phyloP scores from a whole-genome alignment of 2,329 filamentous ascomycete genomes.

The Didymella segeticola region DNA sequence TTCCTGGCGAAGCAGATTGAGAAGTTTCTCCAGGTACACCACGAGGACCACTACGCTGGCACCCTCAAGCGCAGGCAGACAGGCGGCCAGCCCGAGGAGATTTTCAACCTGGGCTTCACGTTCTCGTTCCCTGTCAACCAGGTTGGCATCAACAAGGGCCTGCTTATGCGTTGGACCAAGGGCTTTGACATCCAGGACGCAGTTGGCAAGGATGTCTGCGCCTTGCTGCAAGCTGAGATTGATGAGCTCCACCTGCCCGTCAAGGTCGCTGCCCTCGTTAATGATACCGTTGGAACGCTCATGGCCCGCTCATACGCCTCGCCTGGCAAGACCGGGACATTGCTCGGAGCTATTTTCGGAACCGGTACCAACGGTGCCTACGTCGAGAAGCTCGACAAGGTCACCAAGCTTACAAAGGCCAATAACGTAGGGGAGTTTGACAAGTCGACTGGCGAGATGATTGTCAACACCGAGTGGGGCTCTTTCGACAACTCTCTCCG shows the following conservation, averaged over 20 bases:
- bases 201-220: slow-evolving; percentile 92
- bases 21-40: slow-evolving; percentile 83
- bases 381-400: slow-evolving; percentile 85
- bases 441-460: slow-evolving; percentile 86
- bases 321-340: slow-evolving; percentile 81
- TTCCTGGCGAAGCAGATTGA: slow-evolving; percentile 96
- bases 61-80: slow-evolving; percentile 69
- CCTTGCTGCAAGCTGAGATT: slow-evolving; percentile 85
- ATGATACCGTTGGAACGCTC: slow-evolving; percentile 95
- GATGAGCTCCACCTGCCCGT: slow-evolving; percentile 86
- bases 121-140: slow-evolving; percentile 98
- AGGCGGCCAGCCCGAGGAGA: slow-evolving; percentile 70
- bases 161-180: slow-evolving; percentile 96
- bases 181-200: slow-evolving; percentile 97
- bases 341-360: slow-evolving; percentile 96
- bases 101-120: slow-evolving; percentile 96
- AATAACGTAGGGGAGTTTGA: slow-evolving; percentile 68
- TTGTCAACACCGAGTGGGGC: slow-evolving; percentile 98
- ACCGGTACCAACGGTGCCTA: slow-evolving; percentile 98
- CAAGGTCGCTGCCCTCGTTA: slow-evolving; percentile 92
- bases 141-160: slow-evolving; percentile 92
- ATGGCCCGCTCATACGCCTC: slow-evolving; percentile 98
- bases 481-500: slow-evolving; percentile 95
- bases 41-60: slow-evolving; percentile 83
- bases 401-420: slow-evolving; percentile 72